These are phyloP conservation scores for Coprinopsis marcescibilis DNA, from an alignment of 768 basidiomycete species.

Conservation along the genomic window DNA sequence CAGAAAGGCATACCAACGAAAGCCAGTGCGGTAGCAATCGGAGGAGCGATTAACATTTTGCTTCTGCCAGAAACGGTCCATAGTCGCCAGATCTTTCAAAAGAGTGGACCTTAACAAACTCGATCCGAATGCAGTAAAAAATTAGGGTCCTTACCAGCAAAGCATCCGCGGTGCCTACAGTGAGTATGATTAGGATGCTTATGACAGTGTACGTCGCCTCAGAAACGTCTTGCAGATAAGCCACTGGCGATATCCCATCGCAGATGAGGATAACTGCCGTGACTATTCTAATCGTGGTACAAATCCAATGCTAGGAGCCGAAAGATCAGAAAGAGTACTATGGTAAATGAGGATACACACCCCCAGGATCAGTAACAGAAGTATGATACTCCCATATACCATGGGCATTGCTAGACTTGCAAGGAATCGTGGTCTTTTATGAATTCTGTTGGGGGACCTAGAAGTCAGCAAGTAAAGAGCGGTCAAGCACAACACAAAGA, in stretches of 20 bases:
- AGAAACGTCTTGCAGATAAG: neutral
- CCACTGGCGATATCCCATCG: neutral
- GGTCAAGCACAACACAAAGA: neutral
- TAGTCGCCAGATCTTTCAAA: neutral
- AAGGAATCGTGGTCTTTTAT: neutral
- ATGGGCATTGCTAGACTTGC: neutral
- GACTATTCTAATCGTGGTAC: neutral
- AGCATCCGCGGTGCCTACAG: neutral
- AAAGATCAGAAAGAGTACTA: neutral
- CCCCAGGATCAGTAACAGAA: neutral
- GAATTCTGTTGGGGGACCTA: neutral
- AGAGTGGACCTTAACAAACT: neutral
- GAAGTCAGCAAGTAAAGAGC: neutral
- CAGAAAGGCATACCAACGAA: neutral
- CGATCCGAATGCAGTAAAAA: neutral
- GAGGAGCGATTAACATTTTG: neutral
- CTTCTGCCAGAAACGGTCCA: neutral
- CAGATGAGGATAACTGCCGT: neutral
- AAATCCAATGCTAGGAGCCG: neutral
- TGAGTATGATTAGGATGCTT: neutral
- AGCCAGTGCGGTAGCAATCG: neutral
- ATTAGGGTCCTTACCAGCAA: neutral
- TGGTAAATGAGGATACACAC: neutral
- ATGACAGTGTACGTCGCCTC: neutral
- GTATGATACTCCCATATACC: neutral